Evolutionary conservation across 768 basidiomycete species (phyloP).

Genomic region (Lactifluus volemus): DNA sequence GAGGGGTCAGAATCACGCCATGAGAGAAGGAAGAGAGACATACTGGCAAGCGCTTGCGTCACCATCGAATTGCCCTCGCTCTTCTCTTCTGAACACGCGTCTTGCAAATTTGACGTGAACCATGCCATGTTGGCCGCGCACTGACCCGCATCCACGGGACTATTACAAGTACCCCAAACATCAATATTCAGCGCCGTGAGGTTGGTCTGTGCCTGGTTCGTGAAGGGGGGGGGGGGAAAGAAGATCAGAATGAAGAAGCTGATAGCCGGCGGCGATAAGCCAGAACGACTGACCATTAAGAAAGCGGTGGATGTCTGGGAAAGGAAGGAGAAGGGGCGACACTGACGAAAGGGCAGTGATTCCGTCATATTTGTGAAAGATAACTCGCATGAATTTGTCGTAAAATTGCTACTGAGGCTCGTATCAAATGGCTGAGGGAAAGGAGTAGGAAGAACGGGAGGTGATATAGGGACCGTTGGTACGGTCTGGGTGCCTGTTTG

Average conservation of each 20-base stretch:
- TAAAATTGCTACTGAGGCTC: constrained; percentile 55
- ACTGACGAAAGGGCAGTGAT: constrained; percentile 51
- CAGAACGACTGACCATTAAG: constrained; percentile 35
- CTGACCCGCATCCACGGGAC: constrained; percentile 35
- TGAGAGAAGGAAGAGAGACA: constrained; percentile 16
- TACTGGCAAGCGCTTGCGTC: constrained; percentile 47
- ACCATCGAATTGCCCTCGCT: constrained; percentile 42
- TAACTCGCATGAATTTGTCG: constrained; percentile 49
- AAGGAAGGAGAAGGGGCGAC: constrained; percentile 67
- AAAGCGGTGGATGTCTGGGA: constrained; percentile 46
- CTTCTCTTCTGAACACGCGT: constrained; percentile 51
- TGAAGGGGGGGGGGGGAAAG: not conserved
- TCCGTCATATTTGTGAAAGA: constrained; percentile 76
- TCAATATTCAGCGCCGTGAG: constrained; percentile 54
- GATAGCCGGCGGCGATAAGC: constrained; percentile 10
- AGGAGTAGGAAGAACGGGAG: constrained; percentile 56
- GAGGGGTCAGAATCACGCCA: not conserved
- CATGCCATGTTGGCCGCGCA: constrained; percentile 62
- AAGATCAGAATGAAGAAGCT: constrained; percentile 9
- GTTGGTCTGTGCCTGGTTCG: constrained; percentile 54
- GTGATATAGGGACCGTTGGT: constrained; percentile 41
- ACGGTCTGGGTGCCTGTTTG: constrained; percentile 16
- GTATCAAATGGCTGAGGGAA: constrained; percentile 73
- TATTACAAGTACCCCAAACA: constrained; percentile 78
- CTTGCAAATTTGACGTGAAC: constrained; percentile 43